Evolutionary conservation across 2,329 filamentous ascomycete genomes (phyloP), one percentile per base, ranked within the genome.

Genomic region (Rhytidhysteron rufulum): DNA sequence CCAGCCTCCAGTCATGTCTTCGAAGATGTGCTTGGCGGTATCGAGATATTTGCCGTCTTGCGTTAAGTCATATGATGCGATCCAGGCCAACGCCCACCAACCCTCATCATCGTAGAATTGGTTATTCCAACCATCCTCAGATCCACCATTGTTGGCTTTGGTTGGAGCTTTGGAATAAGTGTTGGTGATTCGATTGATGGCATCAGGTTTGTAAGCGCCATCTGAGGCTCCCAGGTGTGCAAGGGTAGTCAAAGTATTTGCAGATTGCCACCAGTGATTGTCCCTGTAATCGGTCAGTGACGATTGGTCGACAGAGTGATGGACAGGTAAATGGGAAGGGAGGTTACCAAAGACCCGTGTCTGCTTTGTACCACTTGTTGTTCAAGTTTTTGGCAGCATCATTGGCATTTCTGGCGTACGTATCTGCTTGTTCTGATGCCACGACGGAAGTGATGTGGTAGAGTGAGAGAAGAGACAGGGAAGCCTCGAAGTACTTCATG

Each of bases 71-170:
- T 71, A 79, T 4, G 75, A 66, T 18, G 74, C 70, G 39, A 82
- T 74, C 68, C 78, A 73, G 15, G 69, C 79, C 42, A 82, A 67
- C 8, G 73, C 78, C 79, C 79, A 83, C 79, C 79, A 82, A n/a
- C 76, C 72, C 53, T 78, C 74, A 50, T 82, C 79, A 46, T 83
- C 79, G 47, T 78, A 79, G 43, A 63, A 79, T 5, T 72, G 69
- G 43, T 79, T 77, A 40, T 73, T 57, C 52, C 77, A 79, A 21
- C 48, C 51, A 10, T 53, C 55, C 9, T 49, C 42, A 29, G 24
- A 37, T 9, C 37, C 37, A 15, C 13, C 19, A n/a, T 25, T 36
- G 22, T 18, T n/a, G 31, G 52, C 51, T 15, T 60, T 55, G 31
- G 8, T n/a, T 9, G 47, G 43, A 0, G 58, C 57, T 34, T 63